Evolutionary conservation across 2,329 filamentous ascomycete genomes (phyloP).

Genomic region (Didymella exigua): DNA sequence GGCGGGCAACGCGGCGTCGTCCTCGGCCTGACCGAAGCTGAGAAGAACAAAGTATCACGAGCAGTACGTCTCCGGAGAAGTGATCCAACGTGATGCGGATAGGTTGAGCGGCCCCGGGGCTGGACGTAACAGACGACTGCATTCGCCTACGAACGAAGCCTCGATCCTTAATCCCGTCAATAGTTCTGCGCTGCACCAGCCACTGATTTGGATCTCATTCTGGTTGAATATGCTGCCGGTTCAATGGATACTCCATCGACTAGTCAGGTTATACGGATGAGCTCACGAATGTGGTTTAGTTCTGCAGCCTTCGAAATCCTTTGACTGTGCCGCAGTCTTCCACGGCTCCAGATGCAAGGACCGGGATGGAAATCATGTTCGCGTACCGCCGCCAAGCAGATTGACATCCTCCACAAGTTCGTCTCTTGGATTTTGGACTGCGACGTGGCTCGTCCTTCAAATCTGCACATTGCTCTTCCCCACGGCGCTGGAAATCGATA

Average conservation of each 20-base stretch:
- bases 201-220: neutral
- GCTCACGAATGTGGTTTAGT: neutral
- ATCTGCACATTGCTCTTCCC: neutral
- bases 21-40: neutral
- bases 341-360: conserved; percentile 1
- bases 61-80: neutral
- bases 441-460: neutral
- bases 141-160: neutral
- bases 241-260: neutral
- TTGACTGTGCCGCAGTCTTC: neutral
- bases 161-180: neutral
- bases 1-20: neutral
- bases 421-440: neutral
- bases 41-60: neutral
- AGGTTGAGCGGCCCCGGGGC: too few relatives aligned
- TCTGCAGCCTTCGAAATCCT: neutral
- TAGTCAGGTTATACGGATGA: neutral
- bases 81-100: neutral
- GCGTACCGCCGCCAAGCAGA: neutral
- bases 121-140: neutral
- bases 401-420: neutral
- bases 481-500: too few relatives aligned
- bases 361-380: neutral
- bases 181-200: neutral
- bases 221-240: neutral